Evolutionary conservation across 2,329 filamentous ascomycete genomes (phyloP).

Genomic region (Cladorrhinum sp.): DNA sequence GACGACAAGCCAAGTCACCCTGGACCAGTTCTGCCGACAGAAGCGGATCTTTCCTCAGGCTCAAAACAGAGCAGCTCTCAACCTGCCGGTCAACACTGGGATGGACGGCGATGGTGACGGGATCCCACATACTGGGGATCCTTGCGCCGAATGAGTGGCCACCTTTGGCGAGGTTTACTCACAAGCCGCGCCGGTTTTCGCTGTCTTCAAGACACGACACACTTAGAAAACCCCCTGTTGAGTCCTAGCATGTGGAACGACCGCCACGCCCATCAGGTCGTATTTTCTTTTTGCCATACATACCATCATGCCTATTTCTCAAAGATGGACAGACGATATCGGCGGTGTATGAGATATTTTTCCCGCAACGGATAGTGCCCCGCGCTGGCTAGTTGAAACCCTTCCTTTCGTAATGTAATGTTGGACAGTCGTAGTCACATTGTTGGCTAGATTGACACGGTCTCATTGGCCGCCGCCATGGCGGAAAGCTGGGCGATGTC

Average conservation of each 20-base stretch:
- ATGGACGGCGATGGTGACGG: conserved; percentile 16
- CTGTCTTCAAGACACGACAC: conserved; percentile 17
- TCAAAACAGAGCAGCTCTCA: background rate
- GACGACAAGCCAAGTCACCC: conserved; percentile 11
- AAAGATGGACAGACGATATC: conserved; percentile 5
- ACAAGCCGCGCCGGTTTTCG: conserved; percentile 25
- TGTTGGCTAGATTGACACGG: background rate
- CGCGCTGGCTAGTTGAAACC: background rate
- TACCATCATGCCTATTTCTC: conserved; percentile 5
- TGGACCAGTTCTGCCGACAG: conserved; percentile 16
- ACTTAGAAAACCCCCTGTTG: background rate
- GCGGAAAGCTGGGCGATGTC: conserved; percentile 6
- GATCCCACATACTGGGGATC: conserved; percentile 15
- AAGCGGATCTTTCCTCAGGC: conserved; percentile 15
- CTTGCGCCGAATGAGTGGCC: conserved; percentile 21
- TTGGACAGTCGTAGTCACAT: conserved; percentile 1
- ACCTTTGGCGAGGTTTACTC: conserved; percentile 20
- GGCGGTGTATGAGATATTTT: conserved; percentile 11
- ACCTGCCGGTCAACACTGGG: conserved; percentile 7
- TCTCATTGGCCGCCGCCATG: conserved; percentile 4
- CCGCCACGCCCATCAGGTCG: conserved; percentile 1
- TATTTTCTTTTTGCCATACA: conserved; percentile 11
- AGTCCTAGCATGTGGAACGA: conserved; percentile 12
- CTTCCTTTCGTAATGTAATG: background rate
- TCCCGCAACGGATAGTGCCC: conserved; percentile 2